Base-by-base conservation (phyloP, 495 filamentous ascomycete species). In the Aspergillus affinis region DNA sequence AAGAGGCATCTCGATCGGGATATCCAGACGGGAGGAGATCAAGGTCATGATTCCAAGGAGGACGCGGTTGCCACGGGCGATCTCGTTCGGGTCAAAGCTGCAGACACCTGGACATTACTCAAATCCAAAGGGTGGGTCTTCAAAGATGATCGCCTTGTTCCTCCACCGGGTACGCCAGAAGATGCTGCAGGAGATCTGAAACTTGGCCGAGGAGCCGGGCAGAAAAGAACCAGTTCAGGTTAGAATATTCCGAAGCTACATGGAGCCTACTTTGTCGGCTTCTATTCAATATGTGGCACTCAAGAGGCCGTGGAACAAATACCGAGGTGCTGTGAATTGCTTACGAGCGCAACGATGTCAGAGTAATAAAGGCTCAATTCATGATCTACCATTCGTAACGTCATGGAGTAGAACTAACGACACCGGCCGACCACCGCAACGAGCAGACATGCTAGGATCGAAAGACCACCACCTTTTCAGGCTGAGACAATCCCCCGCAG, bases 1-100 rank as follows among this genome's bases (percentile, higher is more conserved):
- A 77, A 83, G 29, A 78, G 72, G 46, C 75, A 86, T 61, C 82
- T 98, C 3, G 82, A 86, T 29, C 78, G 84, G 26, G 80, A 86
- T 26, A 96, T 98, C 59, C 94, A 98, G 74, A 84, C 82, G 0
- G 91, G 81, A 3, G 89, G 85, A 3, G 78, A 78, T 20, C 57
- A 75, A 17, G 92, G 92, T 0, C 94, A 98, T 64, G 93, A 98
- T 70, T 91, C 87, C 19, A 87, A 84, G 48, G 92, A 98, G 69
- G 94, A 99, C 70, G 90, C 95, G 0, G 76, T 87, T 51, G 90
- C 91, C 0, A 91, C 95, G 0, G 95, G 93, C 0, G 91, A 97
- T 55, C 69, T 98, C 59, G 91, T 95, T 0, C 72, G 89, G 55
- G 79, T 82, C 32, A 87, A 83, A 66, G 81, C 93, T 9, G 74